phyloP scores from a whole-genome alignment of 2,329 filamentous ascomycete species.

The Nemania sp. region DNA sequence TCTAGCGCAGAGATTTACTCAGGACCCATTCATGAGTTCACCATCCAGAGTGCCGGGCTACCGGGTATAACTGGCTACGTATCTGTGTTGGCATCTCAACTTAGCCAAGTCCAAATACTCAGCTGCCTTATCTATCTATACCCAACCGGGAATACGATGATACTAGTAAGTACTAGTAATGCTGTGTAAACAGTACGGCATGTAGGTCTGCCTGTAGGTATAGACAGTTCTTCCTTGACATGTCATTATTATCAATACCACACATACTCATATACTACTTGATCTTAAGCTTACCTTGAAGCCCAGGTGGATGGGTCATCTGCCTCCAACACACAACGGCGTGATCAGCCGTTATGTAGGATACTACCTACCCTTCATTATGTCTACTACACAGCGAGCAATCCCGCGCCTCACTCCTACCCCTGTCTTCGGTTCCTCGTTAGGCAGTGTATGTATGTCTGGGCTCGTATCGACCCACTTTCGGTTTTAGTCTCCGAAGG shows the following conservation, averaged over 20 bases:
- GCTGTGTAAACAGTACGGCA: not conserved
- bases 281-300: slow-evolving; percentile 9
- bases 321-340: slow-evolving; percentile 7
- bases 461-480: slow-evolving; percentile 34
- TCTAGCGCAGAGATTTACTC: not conserved
- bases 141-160: slow-evolving; percentile 15
- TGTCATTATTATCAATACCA: slow-evolving; percentile 16
- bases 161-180: not conserved
- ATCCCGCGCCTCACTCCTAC: slow-evolving; percentile 11
- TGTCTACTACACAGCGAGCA: not conserved
- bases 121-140: slow-evolving; percentile 30
- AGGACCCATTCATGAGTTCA: not conserved
- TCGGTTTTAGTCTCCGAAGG: slow-evolving; percentile 31
- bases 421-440: slow-evolving; percentile 24
- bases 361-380: slow-evolving; percentile 1
- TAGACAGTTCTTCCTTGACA: not conserved
- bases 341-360: slow-evolving; percentile 20
- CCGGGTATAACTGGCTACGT: slow-evolving; percentile 8
- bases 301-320: slow-evolving; percentile 19
- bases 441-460: slow-evolving; percentile 6
- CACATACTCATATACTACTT: slow-evolving; percentile 11
- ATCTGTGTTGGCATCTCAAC: slow-evolving; percentile 20
- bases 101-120: not conserved
- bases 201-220: not conserved
- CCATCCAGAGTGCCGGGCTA: slow-evolving; percentile 8